Conservation (phyloP, 225 moss, liverwort and hornwort genomes). For the Bryoerythrophyllum caledonicum region DNA sequence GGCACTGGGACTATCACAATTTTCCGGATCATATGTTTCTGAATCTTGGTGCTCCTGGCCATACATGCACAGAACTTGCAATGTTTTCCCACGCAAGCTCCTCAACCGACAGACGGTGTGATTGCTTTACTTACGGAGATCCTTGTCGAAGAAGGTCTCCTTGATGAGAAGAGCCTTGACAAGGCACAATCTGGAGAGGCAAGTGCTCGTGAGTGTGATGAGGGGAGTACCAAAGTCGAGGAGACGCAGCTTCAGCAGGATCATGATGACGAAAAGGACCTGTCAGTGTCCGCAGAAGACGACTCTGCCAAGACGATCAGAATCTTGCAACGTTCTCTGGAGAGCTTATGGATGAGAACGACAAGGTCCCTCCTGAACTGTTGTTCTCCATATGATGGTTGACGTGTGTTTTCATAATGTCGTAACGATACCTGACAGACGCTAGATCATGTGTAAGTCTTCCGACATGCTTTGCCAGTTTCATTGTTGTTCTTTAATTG, state of each 20-base stretch:
- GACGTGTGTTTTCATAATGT: background rate
- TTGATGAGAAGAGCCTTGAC: slow-evolving; percentile 7
- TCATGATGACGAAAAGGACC: slow-evolving; percentile 7
- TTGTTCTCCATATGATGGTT: background rate
- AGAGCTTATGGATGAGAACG: slow-evolving; percentile 2
- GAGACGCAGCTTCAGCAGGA: slow-evolving; percentile 11
- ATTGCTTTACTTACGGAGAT: slow-evolving; percentile 28
- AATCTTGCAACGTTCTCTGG: slow-evolving; percentile 24
- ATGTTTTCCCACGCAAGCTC: slow-evolving; percentile 15
- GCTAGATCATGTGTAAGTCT: background rate
- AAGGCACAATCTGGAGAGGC: slow-evolving; percentile 8
- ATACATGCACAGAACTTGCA: slow-evolving; percentile 20
- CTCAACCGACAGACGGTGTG: slow-evolving; percentile 24
- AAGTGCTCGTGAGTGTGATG: slow-evolving; percentile 1
- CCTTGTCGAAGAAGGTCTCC: slow-evolving; percentile 39
- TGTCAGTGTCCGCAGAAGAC: slow-evolving; percentile 18
- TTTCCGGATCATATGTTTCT: background rate
- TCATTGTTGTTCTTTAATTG: background rate
- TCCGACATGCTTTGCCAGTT: background rate
- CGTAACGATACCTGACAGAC: background rate
- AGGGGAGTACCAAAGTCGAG: background rate
- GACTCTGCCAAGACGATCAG: slow-evolving; percentile 37
- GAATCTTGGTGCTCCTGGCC: slow-evolving; percentile 14
- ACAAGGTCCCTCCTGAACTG: slow-evolving; percentile 26
- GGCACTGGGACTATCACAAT: background rate